phyloP scores from a whole-genome alignment of 495 filamentous ascomycete genomes.

The Collariella sp. region DNA sequence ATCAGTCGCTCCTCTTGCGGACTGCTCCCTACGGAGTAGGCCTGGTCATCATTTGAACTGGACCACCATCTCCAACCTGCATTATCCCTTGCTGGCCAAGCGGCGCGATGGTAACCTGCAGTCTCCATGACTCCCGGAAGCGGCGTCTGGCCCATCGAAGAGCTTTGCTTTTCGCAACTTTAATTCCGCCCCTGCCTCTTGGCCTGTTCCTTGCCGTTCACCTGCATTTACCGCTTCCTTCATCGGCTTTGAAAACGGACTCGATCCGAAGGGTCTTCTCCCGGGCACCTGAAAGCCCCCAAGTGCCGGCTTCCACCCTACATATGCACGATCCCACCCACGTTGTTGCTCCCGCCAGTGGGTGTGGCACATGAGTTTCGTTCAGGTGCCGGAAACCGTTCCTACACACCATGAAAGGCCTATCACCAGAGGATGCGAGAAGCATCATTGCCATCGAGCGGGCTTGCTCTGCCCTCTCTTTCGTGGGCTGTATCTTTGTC shows the following conservation, averaged over 20 bases:
- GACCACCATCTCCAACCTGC: background rate
- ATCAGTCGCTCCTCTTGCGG: background rate
- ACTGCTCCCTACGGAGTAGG: slow-evolving; percentile 2
- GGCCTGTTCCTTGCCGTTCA: background rate
- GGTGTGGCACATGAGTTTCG: slow-evolving; percentile 7
- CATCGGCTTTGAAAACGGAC: background rate
- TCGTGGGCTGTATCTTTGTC: slow-evolving; percentile 65
- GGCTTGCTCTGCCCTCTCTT: slow-evolving; percentile 58
- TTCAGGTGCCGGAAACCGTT: background rate
- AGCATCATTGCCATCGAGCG: slow-evolving; percentile 47
- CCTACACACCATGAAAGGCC: slow-evolving; percentile 3
- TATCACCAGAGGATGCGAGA: slow-evolving; percentile 5
- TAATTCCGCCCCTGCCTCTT: background rate
- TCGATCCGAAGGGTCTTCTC: too few relatives aligned
- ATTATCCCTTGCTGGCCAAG: background rate
- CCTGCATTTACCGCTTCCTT: background rate
- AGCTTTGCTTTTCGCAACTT: slow-evolving; percentile 2
- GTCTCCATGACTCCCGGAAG: slow-evolving; percentile 1
- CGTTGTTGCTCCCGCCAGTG: background rate
- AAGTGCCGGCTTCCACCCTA: slow-evolving; percentile 1
- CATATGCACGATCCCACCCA: slow-evolving; percentile 14
- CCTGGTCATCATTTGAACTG: background rate
- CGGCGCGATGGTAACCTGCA: background rate
- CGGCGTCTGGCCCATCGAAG: background rate
- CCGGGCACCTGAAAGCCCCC: background rate